Conservation (phyloP, 768 basidiomycete genomes). For the Pleurotus tuber-regium region DNA sequence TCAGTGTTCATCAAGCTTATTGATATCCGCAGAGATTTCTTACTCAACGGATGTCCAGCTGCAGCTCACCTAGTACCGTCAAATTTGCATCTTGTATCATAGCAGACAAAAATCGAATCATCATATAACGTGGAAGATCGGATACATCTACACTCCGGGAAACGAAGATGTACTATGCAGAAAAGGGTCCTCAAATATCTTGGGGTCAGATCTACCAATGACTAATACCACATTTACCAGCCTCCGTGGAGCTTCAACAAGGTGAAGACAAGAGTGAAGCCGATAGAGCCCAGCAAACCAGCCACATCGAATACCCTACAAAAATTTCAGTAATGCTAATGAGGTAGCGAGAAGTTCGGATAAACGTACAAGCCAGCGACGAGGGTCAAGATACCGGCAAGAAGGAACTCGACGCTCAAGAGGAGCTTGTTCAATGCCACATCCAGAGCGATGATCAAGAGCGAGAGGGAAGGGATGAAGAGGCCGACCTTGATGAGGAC, state of each 20-base stretch:
- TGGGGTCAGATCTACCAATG: too few species aligned
- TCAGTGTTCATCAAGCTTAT: too few species aligned
- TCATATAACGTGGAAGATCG: too few species aligned
- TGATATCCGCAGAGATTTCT: too few species aligned
- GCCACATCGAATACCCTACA: slow-evolving; percentile 2
- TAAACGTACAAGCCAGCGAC: slow-evolving; percentile 22
- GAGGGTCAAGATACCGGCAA: slow-evolving; percentile 26
- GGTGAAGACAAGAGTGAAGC: slow-evolving; percentile 4
- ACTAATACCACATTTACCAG: slow-evolving; percentile 7
- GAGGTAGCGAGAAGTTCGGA: background rate
- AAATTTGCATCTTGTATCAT: too few species aligned
- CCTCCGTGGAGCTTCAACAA: background rate
- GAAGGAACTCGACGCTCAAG: slow-evolving; percentile 22
- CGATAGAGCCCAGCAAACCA: slow-evolving; percentile 7
- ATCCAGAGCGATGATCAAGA: slow-evolving; percentile 22
- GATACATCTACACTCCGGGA: too few species aligned
- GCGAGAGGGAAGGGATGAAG: slow-evolving; percentile 22
- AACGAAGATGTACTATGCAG: too few species aligned
- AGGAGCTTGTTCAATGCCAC: slow-evolving; percentile 22
- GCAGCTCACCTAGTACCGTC: too few species aligned
- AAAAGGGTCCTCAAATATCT: too few species aligned
- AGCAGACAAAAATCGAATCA: too few species aligned
- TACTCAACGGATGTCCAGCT: too few species aligned
- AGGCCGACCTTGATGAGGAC: slow-evolving; percentile 17
- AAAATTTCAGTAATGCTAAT: background rate